Evolutionary conservation across 805 yeast genomes (phyloP).

Genomic region (Candida incommunis): DNA sequence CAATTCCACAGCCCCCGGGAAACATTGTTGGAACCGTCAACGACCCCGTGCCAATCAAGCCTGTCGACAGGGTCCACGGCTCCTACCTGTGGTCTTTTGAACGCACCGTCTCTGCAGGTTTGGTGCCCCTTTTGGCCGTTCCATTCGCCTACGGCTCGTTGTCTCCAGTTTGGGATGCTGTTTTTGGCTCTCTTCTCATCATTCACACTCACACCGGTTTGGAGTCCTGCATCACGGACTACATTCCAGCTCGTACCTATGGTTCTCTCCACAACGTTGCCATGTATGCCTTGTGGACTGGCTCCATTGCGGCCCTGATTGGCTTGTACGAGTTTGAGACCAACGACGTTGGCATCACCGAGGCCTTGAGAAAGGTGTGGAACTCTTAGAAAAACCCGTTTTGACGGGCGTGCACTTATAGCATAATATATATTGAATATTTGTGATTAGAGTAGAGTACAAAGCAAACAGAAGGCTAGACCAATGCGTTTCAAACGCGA

Average conservation of each 20-base stretch:
- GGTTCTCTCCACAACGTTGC: constrained; percentile 65
- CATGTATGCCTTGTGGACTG: constrained; percentile 51
- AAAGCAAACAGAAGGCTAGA: too few species aligned
- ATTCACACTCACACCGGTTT: constrained; percentile 79
- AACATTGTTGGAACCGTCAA: constrained; percentile 85
- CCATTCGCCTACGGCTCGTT: constrained; percentile 69
- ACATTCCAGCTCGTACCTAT: constrained; percentile 76
- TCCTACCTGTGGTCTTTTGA: constrained; percentile 92
- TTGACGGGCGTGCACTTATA: too few species aligned
- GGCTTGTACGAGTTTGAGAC: constrained; percentile 73
- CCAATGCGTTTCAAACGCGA: too few species aligned
- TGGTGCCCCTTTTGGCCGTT: constrained; percentile 62
- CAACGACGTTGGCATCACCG: constrained; percentile 63
- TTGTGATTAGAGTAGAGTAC: too few species aligned
- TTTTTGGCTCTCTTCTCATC: constrained; percentile 49
- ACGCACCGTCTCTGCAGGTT: constrained; percentile 48
- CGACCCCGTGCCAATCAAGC: constrained; percentile 67
- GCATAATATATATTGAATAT: neutral
- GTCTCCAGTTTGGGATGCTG: constrained; percentile 58
- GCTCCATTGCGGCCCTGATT: constrained; percentile 54
- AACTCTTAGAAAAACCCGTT: constrained; percentile 24
- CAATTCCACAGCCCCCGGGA: constrained; percentile 75
- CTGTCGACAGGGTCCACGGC: constrained; percentile 53
- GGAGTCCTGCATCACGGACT: constrained; percentile 83
- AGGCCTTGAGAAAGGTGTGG: constrained; percentile 54